Percentiles rank a stretch among this genome's conserved stretches.
Evolutionary conservation across 805 yeast species (phyloP).

Genomic region (Barnettozyma vustinii): DNA sequence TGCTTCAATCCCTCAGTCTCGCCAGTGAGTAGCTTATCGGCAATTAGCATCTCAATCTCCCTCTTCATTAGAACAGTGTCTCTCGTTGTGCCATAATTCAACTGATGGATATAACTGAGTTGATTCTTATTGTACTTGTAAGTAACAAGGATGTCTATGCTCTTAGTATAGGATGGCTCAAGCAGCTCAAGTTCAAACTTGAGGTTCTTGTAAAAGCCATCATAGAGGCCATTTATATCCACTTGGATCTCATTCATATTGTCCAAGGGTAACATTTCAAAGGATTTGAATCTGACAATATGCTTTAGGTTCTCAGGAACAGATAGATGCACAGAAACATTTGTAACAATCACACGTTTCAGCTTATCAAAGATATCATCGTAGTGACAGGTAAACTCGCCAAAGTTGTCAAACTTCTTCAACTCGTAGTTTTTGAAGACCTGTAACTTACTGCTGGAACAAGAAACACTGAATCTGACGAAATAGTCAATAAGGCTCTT

Average conservation of each 20-base stretch:
- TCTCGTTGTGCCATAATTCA: slow-evolving; percentile 9
- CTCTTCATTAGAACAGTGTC: slow-evolving; percentile 32
- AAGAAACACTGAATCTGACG: neutral
- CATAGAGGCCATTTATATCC: slow-evolving; percentile 16
- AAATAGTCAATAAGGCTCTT: neutral
- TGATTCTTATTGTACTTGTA: slow-evolving; percentile 5
- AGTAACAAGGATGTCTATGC: slow-evolving; percentile 13
- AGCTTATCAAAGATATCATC: neutral
- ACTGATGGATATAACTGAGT: neutral
- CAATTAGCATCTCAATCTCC: slow-evolving; percentile 31
- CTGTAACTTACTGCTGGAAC: neutral
- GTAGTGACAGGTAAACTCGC: neutral
- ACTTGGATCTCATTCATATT: slow-evolving; percentile 2
- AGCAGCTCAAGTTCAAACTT: slow-evolving; percentile 13
- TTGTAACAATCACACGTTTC: slow-evolving; percentile 3
- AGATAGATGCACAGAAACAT: neutral
- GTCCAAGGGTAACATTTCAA: neutral
- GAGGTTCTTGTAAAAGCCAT: slow-evolving; percentile 19
- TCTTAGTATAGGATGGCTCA: neutral
- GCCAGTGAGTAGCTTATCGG: slow-evolving; percentile 10
- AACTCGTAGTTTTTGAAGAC: slow-evolving; percentile 4
- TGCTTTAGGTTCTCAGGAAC: neutral
- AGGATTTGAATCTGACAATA: neutral
- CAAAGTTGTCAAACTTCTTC: neutral
- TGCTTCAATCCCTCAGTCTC: slow-evolving; percentile 14